phyloP scores from a whole-genome alignment of 1,284 basidiomycete species.

The Malassezia sp. region DNA sequence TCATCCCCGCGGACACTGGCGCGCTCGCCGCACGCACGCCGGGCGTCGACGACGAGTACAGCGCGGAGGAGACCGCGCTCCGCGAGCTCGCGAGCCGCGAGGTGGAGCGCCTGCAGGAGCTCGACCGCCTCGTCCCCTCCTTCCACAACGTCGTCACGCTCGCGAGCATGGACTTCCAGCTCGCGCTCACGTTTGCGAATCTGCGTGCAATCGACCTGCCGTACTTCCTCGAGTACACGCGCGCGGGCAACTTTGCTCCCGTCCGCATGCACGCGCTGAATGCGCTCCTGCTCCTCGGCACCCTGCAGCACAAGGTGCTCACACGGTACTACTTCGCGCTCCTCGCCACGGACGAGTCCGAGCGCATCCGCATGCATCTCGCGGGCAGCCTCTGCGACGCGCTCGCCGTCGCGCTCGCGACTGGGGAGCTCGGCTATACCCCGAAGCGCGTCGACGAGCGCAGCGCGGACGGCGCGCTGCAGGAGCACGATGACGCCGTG shows the following conservation, averaged over 20 bases:
- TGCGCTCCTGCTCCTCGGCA: conserved; percentile 74
- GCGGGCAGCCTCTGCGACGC: conserved; percentile 75
- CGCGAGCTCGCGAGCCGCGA: conserved; percentile 28
- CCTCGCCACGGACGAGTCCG: conserved; percentile 72
- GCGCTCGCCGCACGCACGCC: conserved; percentile 18
- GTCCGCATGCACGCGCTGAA: conserved; percentile 87
- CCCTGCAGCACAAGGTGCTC: conserved; percentile 53
- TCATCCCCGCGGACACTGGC: conserved; percentile 50
- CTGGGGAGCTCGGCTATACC: conserved; percentile 52
- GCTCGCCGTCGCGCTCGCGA: conserved; percentile 70
- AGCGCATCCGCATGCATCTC: conserved; percentile 70
- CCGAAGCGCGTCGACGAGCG: conserved; percentile 23
- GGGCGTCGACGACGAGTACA: conserved; percentile 25
- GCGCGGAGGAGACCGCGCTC: conserved; percentile 28
- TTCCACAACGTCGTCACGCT: conserved; percentile 86
- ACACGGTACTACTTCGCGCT: conserved; percentile 83
- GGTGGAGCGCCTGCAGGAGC: conserved; percentile 79
- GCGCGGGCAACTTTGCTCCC: conserved; percentile 64
- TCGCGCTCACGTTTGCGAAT: conserved; percentile 28
- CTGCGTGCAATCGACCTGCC: conserved; percentile 70
- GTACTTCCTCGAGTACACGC: conserved; percentile 74
- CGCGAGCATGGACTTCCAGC: conserved; percentile 50
- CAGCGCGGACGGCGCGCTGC: no score
- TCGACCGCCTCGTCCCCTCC: conserved; percentile 89
- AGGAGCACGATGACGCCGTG: conserved; percentile 29